Percentiles rank a stretch among this genome's conserved stretches.
These are phyloP conservation scores for Annona squamosa DNA, from an alignment of 164 flowering plant genomes.

Conservation along the genomic window DNA sequence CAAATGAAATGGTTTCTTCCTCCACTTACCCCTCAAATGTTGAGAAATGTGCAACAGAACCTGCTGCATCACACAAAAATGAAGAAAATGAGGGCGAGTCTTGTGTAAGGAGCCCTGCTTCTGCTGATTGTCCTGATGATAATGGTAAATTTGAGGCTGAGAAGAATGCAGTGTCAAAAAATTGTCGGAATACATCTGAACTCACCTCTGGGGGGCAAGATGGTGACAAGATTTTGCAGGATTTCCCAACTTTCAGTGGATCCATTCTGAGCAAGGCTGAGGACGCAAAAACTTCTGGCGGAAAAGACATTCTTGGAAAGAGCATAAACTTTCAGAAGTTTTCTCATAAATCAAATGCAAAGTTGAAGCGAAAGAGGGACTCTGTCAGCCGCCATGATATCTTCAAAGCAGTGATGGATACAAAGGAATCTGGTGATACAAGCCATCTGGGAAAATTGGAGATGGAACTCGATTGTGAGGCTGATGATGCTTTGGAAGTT, in stretches of 20 bases:
- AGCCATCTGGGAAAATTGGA: background rate
- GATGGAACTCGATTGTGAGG: conserved; percentile 10
- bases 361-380: conserved; percentile 14
- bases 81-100: conserved; percentile 21
- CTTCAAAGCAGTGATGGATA: conserved; percentile 19
- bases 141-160: conserved; percentile 14
- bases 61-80: conserved; percentile 12
- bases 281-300: conserved; percentile 20
- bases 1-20: conserved; percentile 11
- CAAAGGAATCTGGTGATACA: conserved; percentile 16
- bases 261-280: conserved; percentile 14
- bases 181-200: conserved; percentile 7
- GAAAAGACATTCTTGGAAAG: conserved; percentile 23
- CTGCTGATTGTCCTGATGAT: conserved; percentile 11
- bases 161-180: conserved; percentile 12
- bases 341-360: conserved; percentile 15
- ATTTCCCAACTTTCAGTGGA: conserved; percentile 17
- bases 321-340: conserved; percentile 19
- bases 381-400: conserved; percentile 17
- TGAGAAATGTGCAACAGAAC: conserved; percentile 15
- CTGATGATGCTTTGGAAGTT: conserved; percentile 12
- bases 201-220: conserved; percentile 16
- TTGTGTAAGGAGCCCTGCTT: conserved; percentile 2
- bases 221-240: conserved; percentile 18
- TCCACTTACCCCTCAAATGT: conserved; percentile 17